These are phyloP conservation scores for Colletotrichum sp. DNA, from an alignment of 2,329 filamentous ascomycete genomes.

Conservation along the genomic window DNA sequence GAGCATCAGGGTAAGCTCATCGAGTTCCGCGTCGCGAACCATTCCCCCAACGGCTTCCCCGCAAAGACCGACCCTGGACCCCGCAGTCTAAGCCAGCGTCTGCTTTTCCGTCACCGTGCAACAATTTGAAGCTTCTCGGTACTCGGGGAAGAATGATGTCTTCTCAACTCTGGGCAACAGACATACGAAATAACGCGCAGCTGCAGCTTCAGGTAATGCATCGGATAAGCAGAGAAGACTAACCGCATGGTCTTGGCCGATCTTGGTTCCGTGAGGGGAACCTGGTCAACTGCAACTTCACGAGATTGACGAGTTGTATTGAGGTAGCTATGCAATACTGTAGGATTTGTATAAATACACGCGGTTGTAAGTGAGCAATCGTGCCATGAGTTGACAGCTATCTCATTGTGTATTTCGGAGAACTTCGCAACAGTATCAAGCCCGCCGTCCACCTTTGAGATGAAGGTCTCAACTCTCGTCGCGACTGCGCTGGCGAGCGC, in stretches of 20 bases:
- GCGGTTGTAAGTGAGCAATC: too few species aligned
- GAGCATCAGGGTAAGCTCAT: slow-evolving; percentile 6
- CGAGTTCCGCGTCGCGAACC: neutral
- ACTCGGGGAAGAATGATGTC: neutral
- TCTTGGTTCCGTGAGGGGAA: slow-evolving; percentile 10
- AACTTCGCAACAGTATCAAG: neutral
- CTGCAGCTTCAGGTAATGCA: neutral
- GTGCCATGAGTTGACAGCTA: neutral
- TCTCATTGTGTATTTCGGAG: neutral
- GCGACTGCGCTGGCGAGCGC: neutral
- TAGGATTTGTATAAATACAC: neutral
- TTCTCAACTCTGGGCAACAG: neutral
- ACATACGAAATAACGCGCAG: neutral
- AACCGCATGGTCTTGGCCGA: neutral
- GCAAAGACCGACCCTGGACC: neutral
- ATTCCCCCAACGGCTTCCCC: neutral
- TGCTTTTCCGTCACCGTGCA: slow-evolving; percentile 12
- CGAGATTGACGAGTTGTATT: neutral
- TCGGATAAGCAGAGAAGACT: slow-evolving; percentile 4
- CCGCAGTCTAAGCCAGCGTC: neutral
- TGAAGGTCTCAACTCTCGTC: neutral
- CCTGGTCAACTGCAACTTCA: neutral
- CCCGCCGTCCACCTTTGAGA: neutral
- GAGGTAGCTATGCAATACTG: neutral
- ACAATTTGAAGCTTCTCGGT: neutral